A percentile compares a stretch with the other conserved stretches of the same genome.
Evolutionary conservation across 768 basidiomycete species (phyloP).

Genomic region (Podaxis pistillaris): DNA sequence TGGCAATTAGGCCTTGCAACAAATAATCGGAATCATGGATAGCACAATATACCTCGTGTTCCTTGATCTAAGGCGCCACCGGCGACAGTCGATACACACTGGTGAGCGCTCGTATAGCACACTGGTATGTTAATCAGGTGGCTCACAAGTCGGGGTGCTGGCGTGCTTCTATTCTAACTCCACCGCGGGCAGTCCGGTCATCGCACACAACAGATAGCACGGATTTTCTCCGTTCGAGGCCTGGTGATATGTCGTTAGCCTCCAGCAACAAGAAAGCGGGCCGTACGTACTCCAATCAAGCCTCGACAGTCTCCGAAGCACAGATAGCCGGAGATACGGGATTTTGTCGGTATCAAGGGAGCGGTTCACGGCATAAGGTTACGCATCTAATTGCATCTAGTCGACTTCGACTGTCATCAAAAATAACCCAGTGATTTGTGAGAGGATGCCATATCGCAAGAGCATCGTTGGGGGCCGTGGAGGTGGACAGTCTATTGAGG

Average conservation of each 20-base stretch:
- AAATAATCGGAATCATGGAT: not conserved
- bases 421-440: not conserved
- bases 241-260: not conserved
- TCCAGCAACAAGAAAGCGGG: not conserved
- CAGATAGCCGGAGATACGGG: slow-evolving; percentile 1
- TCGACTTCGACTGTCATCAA: not conserved
- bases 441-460: not conserved
- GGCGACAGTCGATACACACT: not conserved
- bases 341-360: slow-evolving; percentile 6
- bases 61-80: not conserved
- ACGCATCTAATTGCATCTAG: not conserved
- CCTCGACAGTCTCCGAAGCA: slow-evolving; percentile 3
- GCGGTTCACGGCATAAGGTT: not conserved
- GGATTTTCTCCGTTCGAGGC: slow-evolving; percentile 2
- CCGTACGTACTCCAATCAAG: not conserved
- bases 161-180: not conserved
- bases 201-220: not conserved
- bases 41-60: not conserved
- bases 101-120: not conserved
- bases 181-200: not conserved
- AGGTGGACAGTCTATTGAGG: not conserved
- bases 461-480: not conserved
- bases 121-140: not conserved
- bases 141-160: not conserved
- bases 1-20: too few species aligned